Evolutionary conservation across 2,329 filamentous ascomycete species (phyloP).

Genomic region (Furcasterigmium sp.): DNA sequence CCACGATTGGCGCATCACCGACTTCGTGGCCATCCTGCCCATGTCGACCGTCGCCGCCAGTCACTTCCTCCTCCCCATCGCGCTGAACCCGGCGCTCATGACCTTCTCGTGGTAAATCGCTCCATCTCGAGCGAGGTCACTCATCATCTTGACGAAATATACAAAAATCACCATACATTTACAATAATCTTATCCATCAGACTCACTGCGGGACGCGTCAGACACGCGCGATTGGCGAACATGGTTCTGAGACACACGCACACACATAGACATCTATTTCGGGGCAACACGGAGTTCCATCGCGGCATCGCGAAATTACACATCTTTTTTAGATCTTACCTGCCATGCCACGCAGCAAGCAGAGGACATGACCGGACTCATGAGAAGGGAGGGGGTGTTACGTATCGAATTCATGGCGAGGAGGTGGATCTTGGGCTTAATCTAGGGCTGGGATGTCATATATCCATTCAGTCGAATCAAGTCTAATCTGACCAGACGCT

Average conservation of each 20-base stretch:
- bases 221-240: slow-evolving; percentile 5
- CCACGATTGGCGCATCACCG: slow-evolving; percentile 58
- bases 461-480: too few relatives aligned
- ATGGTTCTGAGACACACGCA: slow-evolving; percentile 7
- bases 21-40: slow-evolving; percentile 72
- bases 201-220: slow-evolving; percentile 7
- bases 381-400: too few relatives aligned
- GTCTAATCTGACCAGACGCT: too few relatives aligned
- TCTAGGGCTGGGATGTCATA: too few relatives aligned
- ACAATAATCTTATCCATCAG: neutral
- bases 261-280: slow-evolving; percentile 7
- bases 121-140: neutral
- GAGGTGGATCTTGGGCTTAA: too few relatives aligned
- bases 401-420: too few relatives aligned
- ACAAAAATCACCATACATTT: slow-evolving; percentile 5
- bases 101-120: slow-evolving; percentile 66
- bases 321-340: neutral
- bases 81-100: slow-evolving; percentile 74
- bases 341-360: too few relatives aligned
- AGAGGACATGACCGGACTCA: too few relatives aligned
- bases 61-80: slow-evolving; percentile 67
- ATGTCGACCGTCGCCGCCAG: slow-evolving; percentile 66
- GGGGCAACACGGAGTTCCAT: slow-evolving; percentile 10
- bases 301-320: slow-evolving; percentile 5
- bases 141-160: neutral